Conservation (phyloP, 495 filamentous ascomycete species). For the Lophiotrema nucula region DNA sequence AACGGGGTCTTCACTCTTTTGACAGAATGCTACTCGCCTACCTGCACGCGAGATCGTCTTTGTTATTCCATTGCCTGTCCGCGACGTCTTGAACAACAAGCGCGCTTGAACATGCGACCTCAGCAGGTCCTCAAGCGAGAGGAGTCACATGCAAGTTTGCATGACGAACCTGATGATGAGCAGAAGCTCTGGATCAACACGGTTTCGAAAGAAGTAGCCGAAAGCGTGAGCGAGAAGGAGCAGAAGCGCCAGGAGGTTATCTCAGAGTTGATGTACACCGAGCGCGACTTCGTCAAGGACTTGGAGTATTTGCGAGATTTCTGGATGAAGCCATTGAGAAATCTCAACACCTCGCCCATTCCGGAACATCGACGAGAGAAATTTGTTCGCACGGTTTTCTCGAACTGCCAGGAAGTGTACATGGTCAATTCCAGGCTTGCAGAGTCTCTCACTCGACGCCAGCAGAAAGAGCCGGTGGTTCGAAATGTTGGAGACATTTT, state of each 20-base stretch:
- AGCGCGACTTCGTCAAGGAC: constrained; percentile 99
- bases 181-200: constrained; percentile 99
- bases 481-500: constrained; percentile 92
- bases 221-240: constrained; percentile 81
- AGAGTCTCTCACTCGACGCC: constrained; percentile 80
- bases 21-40: constrained; percentile 97
- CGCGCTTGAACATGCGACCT: constrained; percentile 85
- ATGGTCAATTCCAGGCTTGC: constrained; percentile 84
- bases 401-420: constrained; percentile 93
- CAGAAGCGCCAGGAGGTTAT: constrained; percentile 98
- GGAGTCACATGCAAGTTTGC: constrained; percentile 76
- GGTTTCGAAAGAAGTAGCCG: constrained; percentile 90
- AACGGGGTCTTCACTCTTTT: constrained; percentile 96
- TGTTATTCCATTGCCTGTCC: constrained; percentile 99
- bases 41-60: constrained; percentile 87
- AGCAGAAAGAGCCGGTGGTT: constrained; percentile 87
- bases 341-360: constrained; percentile 73
- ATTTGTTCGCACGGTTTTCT: constrained; percentile 92
- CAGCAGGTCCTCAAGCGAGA: constrained; percentile 82
- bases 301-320: constrained; percentile 97
- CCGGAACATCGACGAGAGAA: constrained; percentile 83
- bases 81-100: constrained; percentile 89
- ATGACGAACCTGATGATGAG: constrained; percentile 84
- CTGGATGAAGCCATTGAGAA: constrained; percentile 92
- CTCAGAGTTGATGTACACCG: constrained; percentile 97